These are phyloP conservation scores for Gigaspora rosea DNA, from an alignment of 192 early-diverging fungal genomes.

Conservation along the genomic window DNA sequence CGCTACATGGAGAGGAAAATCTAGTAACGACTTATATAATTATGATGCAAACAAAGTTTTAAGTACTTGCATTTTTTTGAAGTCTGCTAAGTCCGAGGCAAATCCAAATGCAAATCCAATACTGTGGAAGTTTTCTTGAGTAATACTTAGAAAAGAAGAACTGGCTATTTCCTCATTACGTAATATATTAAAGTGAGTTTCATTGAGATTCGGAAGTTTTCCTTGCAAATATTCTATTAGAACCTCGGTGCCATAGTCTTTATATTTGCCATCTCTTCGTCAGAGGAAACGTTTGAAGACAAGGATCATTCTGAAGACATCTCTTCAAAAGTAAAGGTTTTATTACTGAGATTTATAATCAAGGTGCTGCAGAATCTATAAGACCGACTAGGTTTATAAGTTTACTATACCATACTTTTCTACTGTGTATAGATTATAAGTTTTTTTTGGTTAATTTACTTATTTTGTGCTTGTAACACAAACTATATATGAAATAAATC, in stretches of 20 bases:
- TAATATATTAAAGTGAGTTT: not conserved
- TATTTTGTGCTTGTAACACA: no score
- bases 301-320: constrained; percentile 15
- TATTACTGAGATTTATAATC: constrained; percentile 29
- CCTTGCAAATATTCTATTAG: constrained; percentile 23
- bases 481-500: no score
- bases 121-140: constrained; percentile 5
- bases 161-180: constrained; percentile 5
- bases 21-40: constrained; percentile 24
- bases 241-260: constrained; percentile 3
- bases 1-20: not conserved
- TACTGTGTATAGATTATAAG: no score
- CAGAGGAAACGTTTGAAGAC: constrained; percentile 11
- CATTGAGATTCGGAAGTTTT: not conserved
- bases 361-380: constrained; percentile 8
- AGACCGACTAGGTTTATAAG: no score
- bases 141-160: not conserved
- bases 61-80: constrained; percentile 17
- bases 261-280: constrained; percentile 2
- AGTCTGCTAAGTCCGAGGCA: not conserved
- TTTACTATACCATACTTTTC: no score
- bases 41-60: not conserved
- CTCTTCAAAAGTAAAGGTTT: constrained; percentile 1
- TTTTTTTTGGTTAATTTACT: no score
- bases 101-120: not conserved